Conservation (phyloP, 176 grass and related monocot species). For the Oryza meyeriana region DNA sequence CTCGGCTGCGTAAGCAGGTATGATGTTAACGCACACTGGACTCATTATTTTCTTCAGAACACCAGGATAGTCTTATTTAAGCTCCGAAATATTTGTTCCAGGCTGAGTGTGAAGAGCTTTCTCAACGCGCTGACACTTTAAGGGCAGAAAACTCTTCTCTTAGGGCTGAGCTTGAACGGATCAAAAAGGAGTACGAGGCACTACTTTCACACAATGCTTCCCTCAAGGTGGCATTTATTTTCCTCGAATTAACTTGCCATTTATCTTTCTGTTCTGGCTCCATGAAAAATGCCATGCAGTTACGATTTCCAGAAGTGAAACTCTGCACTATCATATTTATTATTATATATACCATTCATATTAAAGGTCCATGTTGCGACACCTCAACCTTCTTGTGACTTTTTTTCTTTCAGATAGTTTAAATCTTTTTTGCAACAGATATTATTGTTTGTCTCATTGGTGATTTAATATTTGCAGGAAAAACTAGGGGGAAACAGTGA, state of each 20-base stretch:
- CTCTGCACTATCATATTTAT: not conserved
- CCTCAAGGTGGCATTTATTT: conserved; percentile 66
- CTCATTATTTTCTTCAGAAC: not conserved
- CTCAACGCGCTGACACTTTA: conserved; percentile 64
- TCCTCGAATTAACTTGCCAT: not conserved
- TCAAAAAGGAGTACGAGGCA: conserved; percentile 76
- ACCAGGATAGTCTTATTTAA: not conserved
- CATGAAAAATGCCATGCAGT: not conserved
- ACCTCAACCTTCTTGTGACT: not conserved
- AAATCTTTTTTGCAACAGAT: not conserved
- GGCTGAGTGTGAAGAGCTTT: conserved; percentile 92
- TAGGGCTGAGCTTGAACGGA: conserved; percentile 67
- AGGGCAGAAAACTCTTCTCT: conserved; percentile 80
- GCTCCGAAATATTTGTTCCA: conserved; percentile 17
- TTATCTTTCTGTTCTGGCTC: not conserved
- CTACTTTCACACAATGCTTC: conserved; percentile 72
- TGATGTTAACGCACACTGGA: not conserved
- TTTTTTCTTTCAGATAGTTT: not conserved
- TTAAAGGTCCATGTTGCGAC: not conserved
- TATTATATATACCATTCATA: too few relatives aligned
- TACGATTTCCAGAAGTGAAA: not conserved
- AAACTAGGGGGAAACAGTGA: conserved; percentile 53
- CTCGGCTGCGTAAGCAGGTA: conserved; percentile 92
- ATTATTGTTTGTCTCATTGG: not conserved
- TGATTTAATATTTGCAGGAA: conserved; percentile 46